A percentile compares a stretch with the other conserved stretches of the same genome.
Conservation (phyloP, 2,329 filamentous ascomycete species). For the Diaporthe sp. region DNA sequence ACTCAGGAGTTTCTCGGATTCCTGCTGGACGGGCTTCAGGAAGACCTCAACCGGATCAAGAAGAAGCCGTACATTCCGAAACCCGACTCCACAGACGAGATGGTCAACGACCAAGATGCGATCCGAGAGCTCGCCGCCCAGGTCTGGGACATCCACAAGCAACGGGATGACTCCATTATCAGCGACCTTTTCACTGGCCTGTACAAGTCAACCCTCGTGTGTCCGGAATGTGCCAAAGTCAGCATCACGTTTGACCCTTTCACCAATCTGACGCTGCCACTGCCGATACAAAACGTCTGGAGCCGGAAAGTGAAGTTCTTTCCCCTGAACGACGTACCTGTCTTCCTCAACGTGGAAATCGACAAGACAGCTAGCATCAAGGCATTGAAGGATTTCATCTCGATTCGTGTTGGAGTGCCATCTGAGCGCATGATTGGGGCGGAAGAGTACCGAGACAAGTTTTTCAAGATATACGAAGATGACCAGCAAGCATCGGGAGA, state of each 20-base stretch:
- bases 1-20: constrained; percentile 98
- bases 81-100: constrained; percentile 96
- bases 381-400: constrained; percentile 77
- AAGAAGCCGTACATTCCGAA: constrained; percentile 99
- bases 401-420: constrained; percentile 76
- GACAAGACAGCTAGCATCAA: constrained; percentile 82
- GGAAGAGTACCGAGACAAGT: constrained; percentile 86
- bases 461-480: constrained; percentile 90
- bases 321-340: constrained; percentile 79
- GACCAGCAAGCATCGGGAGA: constrained; percentile 76
- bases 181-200: constrained; percentile 97
- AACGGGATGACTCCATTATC: constrained; percentile 93
- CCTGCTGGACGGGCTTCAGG: constrained; percentile 92
- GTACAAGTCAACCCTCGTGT: constrained; percentile 98
- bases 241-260: constrained; percentile 99
- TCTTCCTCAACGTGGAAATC: constrained; percentile 83
- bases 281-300: constrained; percentile 91
- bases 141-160: constrained; percentile 92
- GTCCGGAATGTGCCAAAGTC: constrained; percentile 91
- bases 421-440: constrained; percentile 79
- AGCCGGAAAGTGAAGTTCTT: constrained; percentile 81
- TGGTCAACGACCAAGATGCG: constrained; percentile 84
- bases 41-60: constrained; percentile 92
- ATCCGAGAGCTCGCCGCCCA: constrained; percentile 88
- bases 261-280: constrained; percentile 91